These are phyloP conservation scores for Maudiozyma bulderi DNA, from an alignment of 805 yeast genomes.

Conservation along the genomic window DNA sequence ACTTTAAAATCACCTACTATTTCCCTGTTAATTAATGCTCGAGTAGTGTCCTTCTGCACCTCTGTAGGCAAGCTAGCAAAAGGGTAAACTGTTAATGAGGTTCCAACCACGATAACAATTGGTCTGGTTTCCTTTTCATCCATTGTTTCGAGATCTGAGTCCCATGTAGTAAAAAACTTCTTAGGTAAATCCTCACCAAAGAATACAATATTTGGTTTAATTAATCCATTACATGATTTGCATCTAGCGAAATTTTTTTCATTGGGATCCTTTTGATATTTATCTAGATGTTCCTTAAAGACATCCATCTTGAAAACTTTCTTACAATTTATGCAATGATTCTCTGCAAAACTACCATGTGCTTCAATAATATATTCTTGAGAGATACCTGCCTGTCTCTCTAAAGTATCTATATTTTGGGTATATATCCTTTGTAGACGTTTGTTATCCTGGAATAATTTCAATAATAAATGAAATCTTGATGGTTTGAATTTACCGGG, in stretches of 20 bases:
- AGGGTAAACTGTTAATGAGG: constrained; percentile 82
- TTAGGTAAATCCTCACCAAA: constrained; percentile 83
- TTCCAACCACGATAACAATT: constrained; percentile 82
- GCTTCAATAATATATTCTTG: constrained; percentile 71
- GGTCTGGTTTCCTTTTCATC: constrained; percentile 29
- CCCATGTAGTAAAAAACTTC: constrained; percentile 62
- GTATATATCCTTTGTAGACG: constrained; percentile 67
- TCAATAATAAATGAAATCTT: constrained; percentile 65
- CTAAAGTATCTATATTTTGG: constrained; percentile 89
- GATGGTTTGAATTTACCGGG: constrained; percentile 88
- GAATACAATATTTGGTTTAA: constrained; percentile 90
- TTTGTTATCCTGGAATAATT: constrained; percentile 53
- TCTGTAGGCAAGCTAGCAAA: constrained; percentile 78
- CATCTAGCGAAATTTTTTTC: constrained; percentile 38
- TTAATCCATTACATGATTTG: constrained; percentile 55
- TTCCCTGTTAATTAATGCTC: constrained; percentile 70
- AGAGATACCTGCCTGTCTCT: constrained; percentile 69
- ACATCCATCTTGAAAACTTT: constrained; percentile 40
- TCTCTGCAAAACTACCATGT: constrained; percentile 84
- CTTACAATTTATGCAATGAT: constrained; percentile 74
- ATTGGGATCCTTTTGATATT: constrained; percentile 12
- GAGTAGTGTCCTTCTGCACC: constrained; percentile 35
- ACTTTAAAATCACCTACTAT: constrained; percentile 61
- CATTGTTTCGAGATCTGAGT: constrained; percentile 32
- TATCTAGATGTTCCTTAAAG: constrained; percentile 30